Percentiles rank a stretch among this genome's conserved stretches.
Conservation (phyloP, 169 alveolate genomes). For the Cryptosporidium sp. region DNA sequence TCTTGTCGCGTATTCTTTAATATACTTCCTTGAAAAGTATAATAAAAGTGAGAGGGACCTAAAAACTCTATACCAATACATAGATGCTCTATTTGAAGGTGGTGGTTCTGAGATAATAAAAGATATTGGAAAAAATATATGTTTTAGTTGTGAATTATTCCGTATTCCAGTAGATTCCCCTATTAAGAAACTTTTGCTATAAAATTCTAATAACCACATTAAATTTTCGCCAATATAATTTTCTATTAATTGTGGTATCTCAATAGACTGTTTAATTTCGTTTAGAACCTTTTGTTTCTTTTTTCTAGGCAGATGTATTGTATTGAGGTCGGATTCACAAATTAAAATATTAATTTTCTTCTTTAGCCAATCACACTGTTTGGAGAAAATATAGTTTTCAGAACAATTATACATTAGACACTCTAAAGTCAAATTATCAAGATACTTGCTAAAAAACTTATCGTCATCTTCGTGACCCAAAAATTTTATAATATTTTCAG, state of each 20-base stretch:
- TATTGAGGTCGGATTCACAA: neutral
- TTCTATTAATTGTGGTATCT: neutral
- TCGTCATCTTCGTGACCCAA: neutral
- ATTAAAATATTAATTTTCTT: slow-evolving; percentile 10
- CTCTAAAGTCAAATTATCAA: slow-evolving; percentile 13
- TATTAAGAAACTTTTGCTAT: slow-evolving; percentile 49
- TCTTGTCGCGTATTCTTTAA: slow-evolving; percentile 66
- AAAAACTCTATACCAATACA: slow-evolving; percentile 67
- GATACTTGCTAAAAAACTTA: neutral
- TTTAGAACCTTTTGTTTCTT: neutral
- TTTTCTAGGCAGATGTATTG: neutral
- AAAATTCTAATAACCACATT: slow-evolving; percentile 69
- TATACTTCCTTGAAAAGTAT: slow-evolving; percentile 28
- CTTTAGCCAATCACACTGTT: slow-evolving; percentile 39
- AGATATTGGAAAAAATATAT: slow-evolving; percentile 62
- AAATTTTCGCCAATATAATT: slow-evolving; percentile 36
- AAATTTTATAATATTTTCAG: neutral
- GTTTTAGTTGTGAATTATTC: neutral
- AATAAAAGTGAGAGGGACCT: slow-evolving; percentile 54
- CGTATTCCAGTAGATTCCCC: neutral
- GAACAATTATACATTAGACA: neutral
- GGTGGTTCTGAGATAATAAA: slow-evolving; percentile 56
- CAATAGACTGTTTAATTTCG: neutral
- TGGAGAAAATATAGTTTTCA: slow-evolving; percentile 2
- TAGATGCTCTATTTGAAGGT: slow-evolving; percentile 21